Base-by-base conservation (phyloP, 208 protist species). In the Wallacemonas collosoma region DNA sequence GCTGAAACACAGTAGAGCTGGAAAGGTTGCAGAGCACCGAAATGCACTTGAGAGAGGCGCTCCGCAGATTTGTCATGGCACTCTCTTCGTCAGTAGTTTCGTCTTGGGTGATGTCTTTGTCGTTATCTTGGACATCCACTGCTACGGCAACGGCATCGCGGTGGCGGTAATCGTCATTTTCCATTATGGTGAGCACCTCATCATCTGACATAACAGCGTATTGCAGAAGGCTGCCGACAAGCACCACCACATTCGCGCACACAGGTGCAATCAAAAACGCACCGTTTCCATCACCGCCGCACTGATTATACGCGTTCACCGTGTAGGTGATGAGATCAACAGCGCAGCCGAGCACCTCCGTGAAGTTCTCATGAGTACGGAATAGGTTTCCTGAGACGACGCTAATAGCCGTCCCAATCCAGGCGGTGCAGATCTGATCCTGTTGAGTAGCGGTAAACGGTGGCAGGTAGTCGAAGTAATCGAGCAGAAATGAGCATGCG, bases 401-500 rank as follows among this genome's bases (percentile, higher is more conserved):
- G 60, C 79, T 66, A 15, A 88, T 76, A 14, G 87, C 83, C 48
- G 77, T 76, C 17, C 50, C 56, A 55, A 93, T 77, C 87, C 91
- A 96, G 35, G 60, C 81, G 15, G 79, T 48, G 8, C 75, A 38
- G 15, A 92, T 75, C 8, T 73, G 75, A 8, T 63, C 54, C 64
- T 77, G 77, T 43, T 88, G 79, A 17, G 60, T 47, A 54, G 79
- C 69, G 12, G 68, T 61, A 15, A 92, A 68, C 41, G 72, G 70
- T 2, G 58, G 66, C 66, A 94, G 89, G 61, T 91, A 94, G 35
- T 93, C 85, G 44, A 94, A 91, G 72, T 96, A 96, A 56, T 96
- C 92, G 44, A 96, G 75, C 61, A 96, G 66, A 64, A 96, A 80
- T 15, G 67, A 50, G 67, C 89, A 94, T 14, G 88, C 83, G 38